Base-by-base conservation (phyloP, 352 stramenopile species). In the Globisporangium okanoganense region DNA sequence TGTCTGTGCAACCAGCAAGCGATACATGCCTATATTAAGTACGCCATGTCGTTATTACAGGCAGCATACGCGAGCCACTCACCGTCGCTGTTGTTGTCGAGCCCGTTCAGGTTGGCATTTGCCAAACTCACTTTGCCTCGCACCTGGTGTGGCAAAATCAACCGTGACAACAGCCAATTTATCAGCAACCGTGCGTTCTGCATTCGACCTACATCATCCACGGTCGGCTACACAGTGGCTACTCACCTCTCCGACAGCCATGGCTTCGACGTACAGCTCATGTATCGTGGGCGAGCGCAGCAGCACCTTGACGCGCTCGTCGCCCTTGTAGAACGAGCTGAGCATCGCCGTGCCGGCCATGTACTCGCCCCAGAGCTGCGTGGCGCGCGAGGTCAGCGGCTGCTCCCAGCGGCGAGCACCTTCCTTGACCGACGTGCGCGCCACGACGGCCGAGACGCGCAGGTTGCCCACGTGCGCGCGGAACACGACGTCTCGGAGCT, bases 301-400 rank as follows among this genome's bases (percentile, higher is more conserved):
- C 52, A 76, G 71, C 72, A 87, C 62, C 60, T 92, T 91, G 60
- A 95, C 71, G 51, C 86, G 86, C 70, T 95, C 86, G 59, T 95
- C 82, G 58, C 82, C 81, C 62, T 95, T 95, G 65, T 83, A 94
- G 65, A 95, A 92, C 5, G 86, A 85, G 69, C 83, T 89, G n/a
- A 94, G 65, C 86, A 95, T 95, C 53, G 71, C 71, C 12, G 80
- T 89, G 47, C 84, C 86, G 6, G 73, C 82, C 86, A 95, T 95
- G 70, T 95, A 95, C 65, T 95, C 84, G n/a, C 70, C 82, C 86
- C 86, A 95, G 38, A 92, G 57, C 27, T 76, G 84, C 41, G 75
- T 85, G 10, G 79, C 60, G 47, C 77, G 62, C 1, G 74, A 78
- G 1, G 63, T 58, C 0, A 75, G 53, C 18, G 73, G 71, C 14